Conservation (phyloP, 2,329 filamentous ascomycete genomes). For the Ascomycota sp. region DNA sequence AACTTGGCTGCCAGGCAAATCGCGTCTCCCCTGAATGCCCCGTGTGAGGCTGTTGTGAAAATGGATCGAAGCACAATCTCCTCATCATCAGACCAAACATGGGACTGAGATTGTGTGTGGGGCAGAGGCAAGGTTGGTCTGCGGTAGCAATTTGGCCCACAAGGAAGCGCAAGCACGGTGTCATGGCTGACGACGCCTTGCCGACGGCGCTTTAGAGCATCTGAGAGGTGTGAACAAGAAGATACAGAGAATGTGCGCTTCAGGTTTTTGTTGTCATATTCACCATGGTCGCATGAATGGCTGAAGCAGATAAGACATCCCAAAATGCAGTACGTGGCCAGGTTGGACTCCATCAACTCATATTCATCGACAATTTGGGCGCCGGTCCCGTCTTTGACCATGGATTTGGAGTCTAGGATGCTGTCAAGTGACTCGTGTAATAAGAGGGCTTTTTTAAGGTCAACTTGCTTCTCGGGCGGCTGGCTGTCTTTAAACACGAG, state of each 20-base stretch:
- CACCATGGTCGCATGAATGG: slow-evolving; percentile 40
- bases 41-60: slow-evolving; percentile 20
- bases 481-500: slow-evolving; percentile 24
- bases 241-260: slow-evolving; percentile 31
- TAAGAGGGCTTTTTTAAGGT: slow-evolving; percentile 29
- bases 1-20: slow-evolving; percentile 30
- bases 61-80: slow-evolving; percentile 25
- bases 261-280: slow-evolving; percentile 31
- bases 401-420: slow-evolving; percentile 31
- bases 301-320: slow-evolving; percentile 39
- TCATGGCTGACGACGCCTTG: slow-evolving; percentile 2
- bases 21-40: slow-evolving; percentile 18
- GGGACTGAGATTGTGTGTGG: slow-evolving; percentile 1
- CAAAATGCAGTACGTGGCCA: slow-evolving; percentile 34
- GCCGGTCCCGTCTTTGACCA: slow-evolving; percentile 21
- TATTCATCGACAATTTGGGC: slow-evolving; percentile 15
- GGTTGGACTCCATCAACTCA: slow-evolving; percentile 21
- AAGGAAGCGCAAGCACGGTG: slow-evolving; percentile 8
- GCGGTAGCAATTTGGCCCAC: slow-evolving; percentile 22
- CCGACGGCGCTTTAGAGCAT: slow-evolving; percentile 11
- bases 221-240: slow-evolving; percentile 11
- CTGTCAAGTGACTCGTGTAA: slow-evolving; percentile 33
- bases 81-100: slow-evolving; percentile 28
- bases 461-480: slow-evolving; percentile 17
- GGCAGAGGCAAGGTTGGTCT: not conserved